These are phyloP conservation scores for Rhizopus microsporus DNA, from an alignment of 371 early-diverging fungal genomes.

Conservation along the genomic window DNA sequence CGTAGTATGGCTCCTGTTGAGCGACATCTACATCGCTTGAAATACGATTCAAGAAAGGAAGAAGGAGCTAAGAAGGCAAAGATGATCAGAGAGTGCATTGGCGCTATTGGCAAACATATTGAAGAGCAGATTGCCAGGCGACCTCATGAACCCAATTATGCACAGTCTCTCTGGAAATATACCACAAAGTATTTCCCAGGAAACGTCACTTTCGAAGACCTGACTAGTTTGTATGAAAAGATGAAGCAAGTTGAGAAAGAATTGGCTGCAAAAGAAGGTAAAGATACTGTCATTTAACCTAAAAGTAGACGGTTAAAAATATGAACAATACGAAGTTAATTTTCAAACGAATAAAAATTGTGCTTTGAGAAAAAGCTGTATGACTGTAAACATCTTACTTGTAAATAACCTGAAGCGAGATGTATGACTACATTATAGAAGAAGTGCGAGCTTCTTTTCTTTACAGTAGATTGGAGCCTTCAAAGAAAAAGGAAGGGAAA, in stretches of 20 bases:
- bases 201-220: constrained; percentile 46
- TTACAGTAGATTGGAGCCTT: too few relatives aligned
- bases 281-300: not conserved
- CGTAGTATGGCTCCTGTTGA: constrained; percentile 23
- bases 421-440: too few relatives aligned
- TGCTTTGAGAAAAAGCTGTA: too few relatives aligned
- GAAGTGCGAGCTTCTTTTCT: too few relatives aligned
- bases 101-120: constrained; percentile 67
- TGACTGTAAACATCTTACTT: too few relatives aligned
- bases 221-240: constrained; percentile 59
- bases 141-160: constrained; percentile 11
- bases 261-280: not conserved
- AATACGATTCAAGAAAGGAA: constrained; percentile 50
- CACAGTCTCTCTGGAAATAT: constrained; percentile 60
- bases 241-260: constrained; percentile 16
- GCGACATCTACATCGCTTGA: constrained; percentile 26
- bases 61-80: constrained; percentile 57
- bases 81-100: constrained; percentile 60
- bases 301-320: too few relatives aligned
- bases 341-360: too few relatives aligned
- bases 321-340: too few relatives aligned
- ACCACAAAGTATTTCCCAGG: constrained; percentile 68
- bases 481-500: too few relatives aligned
- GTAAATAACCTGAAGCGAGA: too few relatives aligned
- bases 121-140: constrained; percentile 19